A percentile compares a stretch with the other conserved stretches of the same genome.
phyloP scores from a whole-genome alignment of 768 basidiomycete genomes.

The Mycena galericulata region DNA sequence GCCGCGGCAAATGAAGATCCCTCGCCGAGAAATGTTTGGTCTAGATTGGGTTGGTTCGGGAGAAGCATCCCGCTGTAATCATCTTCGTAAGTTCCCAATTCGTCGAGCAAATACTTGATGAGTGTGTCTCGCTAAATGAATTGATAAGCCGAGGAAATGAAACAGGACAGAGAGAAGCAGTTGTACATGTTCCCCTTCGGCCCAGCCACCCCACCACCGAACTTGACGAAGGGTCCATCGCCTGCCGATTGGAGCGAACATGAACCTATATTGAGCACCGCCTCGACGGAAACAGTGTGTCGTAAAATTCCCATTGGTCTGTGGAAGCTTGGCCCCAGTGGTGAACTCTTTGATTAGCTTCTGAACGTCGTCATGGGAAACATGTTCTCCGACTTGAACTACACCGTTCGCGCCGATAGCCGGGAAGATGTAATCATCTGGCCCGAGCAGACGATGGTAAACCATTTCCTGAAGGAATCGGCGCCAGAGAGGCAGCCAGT shows the following conservation, averaged over 20 bases:
- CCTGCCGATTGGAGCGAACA: slow-evolving; percentile 47
- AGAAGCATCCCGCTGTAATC: slow-evolving; percentile 13
- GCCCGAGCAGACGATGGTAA: slow-evolving; percentile 34
- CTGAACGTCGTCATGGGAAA: slow-evolving; percentile 38
- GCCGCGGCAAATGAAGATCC: background rate
- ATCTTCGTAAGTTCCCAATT: slow-evolving; percentile 27
- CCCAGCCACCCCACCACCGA: slow-evolving; percentile 55
- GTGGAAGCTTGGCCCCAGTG: slow-evolving; percentile 18
- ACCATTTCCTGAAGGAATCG: slow-evolving; percentile 34
- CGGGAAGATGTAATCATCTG: slow-evolving; percentile 50
- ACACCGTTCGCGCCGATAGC: slow-evolving; percentile 39
- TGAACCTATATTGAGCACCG: slow-evolving; percentile 50
- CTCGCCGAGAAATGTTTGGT: slow-evolving; percentile 11
- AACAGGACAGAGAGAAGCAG: background rate
- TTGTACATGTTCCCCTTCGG: slow-evolving; percentile 41
- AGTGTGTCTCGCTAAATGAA: slow-evolving; percentile 33
- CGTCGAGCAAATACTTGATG: slow-evolving; percentile 39
- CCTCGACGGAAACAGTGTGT: slow-evolving; percentile 50
- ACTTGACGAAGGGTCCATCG: slow-evolving; percentile 45
- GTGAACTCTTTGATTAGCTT: slow-evolving; percentile 42
- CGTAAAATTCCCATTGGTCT: slow-evolving; percentile 32
- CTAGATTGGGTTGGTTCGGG: background rate
- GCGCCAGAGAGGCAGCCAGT: background rate
- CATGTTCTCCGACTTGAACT: slow-evolving; percentile 21
- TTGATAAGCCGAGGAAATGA: background rate